Evolutionary conservation across 2,329 filamentous ascomycete genomes (phyloP), one percentile per base, ranked within the genome.

Genomic region (Nothophoma quercina): DNA sequence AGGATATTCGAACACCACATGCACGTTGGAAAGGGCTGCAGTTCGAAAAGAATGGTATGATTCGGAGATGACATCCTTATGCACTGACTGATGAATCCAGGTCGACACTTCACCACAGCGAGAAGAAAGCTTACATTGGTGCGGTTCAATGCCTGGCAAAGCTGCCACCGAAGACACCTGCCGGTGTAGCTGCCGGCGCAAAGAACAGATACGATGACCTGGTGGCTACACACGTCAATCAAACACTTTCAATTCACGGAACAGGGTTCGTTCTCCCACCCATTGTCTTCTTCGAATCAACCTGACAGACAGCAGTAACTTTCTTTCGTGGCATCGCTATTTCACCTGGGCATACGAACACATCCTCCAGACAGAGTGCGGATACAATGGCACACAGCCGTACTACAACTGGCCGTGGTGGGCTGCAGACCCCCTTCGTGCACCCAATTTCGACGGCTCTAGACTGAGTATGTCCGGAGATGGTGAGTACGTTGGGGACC

Each of bases 401-500:
- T 83, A 82, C 70, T 80, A 78, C 71, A 81, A 83, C 66, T 85
- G 81, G 79, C 76, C 76, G 4, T 74, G 75, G 41, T 78, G 77
- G 66, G 71, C 77, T 2, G 54, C 71, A 2, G 77, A 84, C 40
- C 69, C 69, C 1, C 42, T 54, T 56, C 75, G 76, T 48, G 82
- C 81, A 0, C 79, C 81, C 13, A 64, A 85, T 41, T 85, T 86
- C 55, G 81, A 83, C 56, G 83, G 83, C 38, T 80, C 78, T 54
- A 77, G 75, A 19, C 80, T 77, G 44, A 73, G 76, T 38, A 64
- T 73, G 60, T 64, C 77, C 25, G 79, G 81, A 18, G 79, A 83
- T 51, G 81, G 81, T 19, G 68, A 47, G 2, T 70, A 64, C 43
- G 62, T 56, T 5, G 28, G 55, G 4, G 59, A 56, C 3, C 56